Evolutionary conservation across 2,329 filamentous ascomycete species (phyloP).

Genomic region (Blumeria graminis): DNA sequence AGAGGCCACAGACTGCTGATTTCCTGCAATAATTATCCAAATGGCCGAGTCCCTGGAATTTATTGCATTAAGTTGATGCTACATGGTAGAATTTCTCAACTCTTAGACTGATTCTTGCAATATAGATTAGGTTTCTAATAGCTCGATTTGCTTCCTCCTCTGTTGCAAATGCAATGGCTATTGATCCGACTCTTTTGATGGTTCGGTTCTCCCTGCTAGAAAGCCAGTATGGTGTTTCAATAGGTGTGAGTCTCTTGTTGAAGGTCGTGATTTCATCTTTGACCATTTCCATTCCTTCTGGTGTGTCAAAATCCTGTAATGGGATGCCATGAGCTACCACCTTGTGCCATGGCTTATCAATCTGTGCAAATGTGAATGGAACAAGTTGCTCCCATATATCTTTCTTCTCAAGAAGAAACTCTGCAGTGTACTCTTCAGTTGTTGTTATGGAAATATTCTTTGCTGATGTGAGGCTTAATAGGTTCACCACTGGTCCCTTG

Average conservation of each 20-base stretch:
- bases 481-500: neutral
- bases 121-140: conserved; percentile 1
- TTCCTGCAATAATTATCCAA: neutral
- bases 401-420: neutral
- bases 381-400: neutral
- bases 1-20: neutral
- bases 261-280: conserved; percentile 1
- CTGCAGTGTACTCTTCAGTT: neutral
- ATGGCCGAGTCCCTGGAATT: conserved; percentile 1
- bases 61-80: conserved; percentile 1
- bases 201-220: neutral
- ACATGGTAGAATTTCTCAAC: conserved; percentile 1
- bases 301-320: neutral
- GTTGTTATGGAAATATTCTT: neutral
- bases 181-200: neutral
- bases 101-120: neutral
- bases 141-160: neutral
- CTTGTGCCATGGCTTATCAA: neutral
- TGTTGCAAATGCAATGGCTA: conserved; percentile 1
- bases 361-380: neutral
- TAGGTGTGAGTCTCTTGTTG: conserved; percentile 2
- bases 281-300: neutral
- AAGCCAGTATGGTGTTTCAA: conserved; percentile 1
- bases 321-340: neutral
- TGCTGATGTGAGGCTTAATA: neutral